A percentile compares a stretch with the other conserved stretches of the same genome.
phyloP scores from a whole-genome alignment of 805 yeast species.

The Candida railenensis region DNA sequence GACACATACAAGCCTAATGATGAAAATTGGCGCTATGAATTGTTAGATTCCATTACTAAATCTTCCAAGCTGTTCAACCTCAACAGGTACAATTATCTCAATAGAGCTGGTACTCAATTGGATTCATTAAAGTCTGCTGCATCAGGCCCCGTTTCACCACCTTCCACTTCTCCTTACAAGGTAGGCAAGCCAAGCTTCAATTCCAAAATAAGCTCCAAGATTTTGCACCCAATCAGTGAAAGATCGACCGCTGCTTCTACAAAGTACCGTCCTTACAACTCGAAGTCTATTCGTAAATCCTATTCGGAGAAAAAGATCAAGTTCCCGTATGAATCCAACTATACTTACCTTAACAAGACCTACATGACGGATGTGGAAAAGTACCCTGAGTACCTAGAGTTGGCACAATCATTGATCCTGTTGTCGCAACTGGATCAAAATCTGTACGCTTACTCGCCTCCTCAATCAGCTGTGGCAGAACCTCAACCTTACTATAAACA shows the following conservation, averaged over 20 bases:
- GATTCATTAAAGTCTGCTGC: constrained; percentile 7
- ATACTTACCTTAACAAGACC: constrained; percentile 48
- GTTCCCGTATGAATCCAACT: constrained; percentile 54
- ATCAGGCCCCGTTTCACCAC: constrained; percentile 1
- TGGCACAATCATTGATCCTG: constrained; percentile 42
- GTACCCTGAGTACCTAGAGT: constrained; percentile 48
- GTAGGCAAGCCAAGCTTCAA: constrained; percentile 34
- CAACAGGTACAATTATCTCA: constrained; percentile 28
- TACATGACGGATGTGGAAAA: constrained; percentile 48
- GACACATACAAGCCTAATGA: constrained; percentile 47
- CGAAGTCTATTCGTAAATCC: constrained; percentile 14
- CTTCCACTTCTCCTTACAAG: constrained; percentile 7
- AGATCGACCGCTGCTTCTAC: not conserved
- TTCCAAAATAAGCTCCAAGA: constrained; percentile 33
- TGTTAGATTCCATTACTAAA: constrained; percentile 33
- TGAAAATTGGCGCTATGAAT: constrained; percentile 43
- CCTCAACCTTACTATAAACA: not conserved
- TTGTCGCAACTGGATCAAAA: constrained; percentile 21
- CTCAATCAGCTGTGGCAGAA: constrained; percentile 2
- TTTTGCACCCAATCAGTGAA: constrained; percentile 8
- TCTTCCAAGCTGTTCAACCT: constrained; percentile 24
- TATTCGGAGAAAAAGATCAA: constrained; percentile 37
- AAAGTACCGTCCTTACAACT: constrained; percentile 11
- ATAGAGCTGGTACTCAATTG: constrained; percentile 15
- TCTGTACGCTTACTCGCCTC: not conserved